A percentile compares a stretch with the other conserved stretches of the same genome.
Conservation (phyloP, 305 asterid genomes). For the Solanum hybrid region DNA sequence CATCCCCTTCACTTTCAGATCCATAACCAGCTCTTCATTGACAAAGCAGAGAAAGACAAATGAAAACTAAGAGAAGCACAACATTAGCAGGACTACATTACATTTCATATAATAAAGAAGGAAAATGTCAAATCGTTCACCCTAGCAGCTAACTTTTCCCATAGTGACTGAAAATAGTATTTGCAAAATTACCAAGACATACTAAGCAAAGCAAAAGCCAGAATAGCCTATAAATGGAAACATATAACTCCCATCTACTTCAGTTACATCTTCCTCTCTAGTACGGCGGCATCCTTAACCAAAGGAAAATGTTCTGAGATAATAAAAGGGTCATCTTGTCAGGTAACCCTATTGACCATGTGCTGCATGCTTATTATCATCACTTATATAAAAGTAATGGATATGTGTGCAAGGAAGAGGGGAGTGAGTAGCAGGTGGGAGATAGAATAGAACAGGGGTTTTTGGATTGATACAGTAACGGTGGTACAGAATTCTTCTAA, state of each 20-base stretch:
- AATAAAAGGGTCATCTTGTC: not conserved
- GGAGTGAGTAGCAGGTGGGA: not conserved
- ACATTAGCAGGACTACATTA: not conserved
- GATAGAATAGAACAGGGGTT: not conserved
- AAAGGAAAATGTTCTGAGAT: not conserved
- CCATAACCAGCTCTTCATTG: slow-evolving; percentile 76
- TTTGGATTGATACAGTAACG: not conserved
- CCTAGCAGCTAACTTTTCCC: not conserved
- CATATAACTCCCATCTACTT: not conserved
- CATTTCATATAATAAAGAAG: not conserved
- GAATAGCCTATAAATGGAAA: not conserved
- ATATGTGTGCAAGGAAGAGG: not conserved
- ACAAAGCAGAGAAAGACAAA: not conserved
- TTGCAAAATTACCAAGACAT: not conserved
- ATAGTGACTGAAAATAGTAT: not conserved
- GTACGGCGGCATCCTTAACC: not conserved
- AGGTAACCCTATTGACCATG: not conserved
- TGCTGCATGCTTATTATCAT: not conserved
- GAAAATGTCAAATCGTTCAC: not conserved
- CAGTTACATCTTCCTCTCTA: not conserved
- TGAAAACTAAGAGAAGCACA: not conserved
- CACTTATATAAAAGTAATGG: not conserved
- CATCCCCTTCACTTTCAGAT: slow-evolving; percentile 89
- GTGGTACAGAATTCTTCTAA: not conserved
- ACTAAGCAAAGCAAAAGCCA: not conserved